phyloP scores from a whole-genome alignment of 192 early-diverging fungal genomes.

The Linnemannia elongata region DNA sequence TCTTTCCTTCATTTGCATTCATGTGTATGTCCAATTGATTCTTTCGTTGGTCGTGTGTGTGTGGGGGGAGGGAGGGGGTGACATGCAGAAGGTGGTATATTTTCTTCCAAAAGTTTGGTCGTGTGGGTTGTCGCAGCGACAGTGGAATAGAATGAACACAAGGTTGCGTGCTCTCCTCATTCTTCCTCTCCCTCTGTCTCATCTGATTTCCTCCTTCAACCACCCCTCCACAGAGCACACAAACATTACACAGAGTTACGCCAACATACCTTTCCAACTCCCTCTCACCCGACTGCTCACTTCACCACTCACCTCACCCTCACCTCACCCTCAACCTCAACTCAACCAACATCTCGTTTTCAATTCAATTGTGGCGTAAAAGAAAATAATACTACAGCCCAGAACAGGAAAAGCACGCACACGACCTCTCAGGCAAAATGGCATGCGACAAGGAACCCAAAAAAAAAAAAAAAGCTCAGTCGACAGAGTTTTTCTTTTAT shows the following conservation, averaged over 20 bases:
- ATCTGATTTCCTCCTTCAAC: background rate
- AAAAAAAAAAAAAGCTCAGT: background rate
- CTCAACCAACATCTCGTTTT: background rate
- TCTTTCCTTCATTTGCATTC: background rate
- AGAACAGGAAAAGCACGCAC: conserved; percentile 1
- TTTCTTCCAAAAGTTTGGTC: background rate
- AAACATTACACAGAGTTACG: conserved; percentile 8
- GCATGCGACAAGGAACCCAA: background rate
- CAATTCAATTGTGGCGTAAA: background rate
- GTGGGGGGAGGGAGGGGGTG: background rate
- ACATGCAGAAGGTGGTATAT: background rate
- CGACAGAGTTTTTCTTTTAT: background rate
- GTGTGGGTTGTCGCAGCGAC: conserved; percentile 2
- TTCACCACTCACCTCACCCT: background rate
- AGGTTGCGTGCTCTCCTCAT: background rate
- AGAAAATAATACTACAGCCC: background rate
- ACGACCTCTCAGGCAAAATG: background rate
- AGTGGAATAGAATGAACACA: background rate
- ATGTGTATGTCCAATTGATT: too few species aligned
- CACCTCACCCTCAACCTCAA: too few species aligned
- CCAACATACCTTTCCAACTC: conserved; percentile 8
- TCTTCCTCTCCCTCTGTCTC: background rate
- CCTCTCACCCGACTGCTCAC: background rate
- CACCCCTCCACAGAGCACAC: background rate
- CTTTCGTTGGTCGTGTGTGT: background rate